These are phyloP conservation scores for Pseudopithomyces chartarum DNA, from an alignment of 2,329 filamentous ascomycete genomes.

Conservation along the genomic window DNA sequence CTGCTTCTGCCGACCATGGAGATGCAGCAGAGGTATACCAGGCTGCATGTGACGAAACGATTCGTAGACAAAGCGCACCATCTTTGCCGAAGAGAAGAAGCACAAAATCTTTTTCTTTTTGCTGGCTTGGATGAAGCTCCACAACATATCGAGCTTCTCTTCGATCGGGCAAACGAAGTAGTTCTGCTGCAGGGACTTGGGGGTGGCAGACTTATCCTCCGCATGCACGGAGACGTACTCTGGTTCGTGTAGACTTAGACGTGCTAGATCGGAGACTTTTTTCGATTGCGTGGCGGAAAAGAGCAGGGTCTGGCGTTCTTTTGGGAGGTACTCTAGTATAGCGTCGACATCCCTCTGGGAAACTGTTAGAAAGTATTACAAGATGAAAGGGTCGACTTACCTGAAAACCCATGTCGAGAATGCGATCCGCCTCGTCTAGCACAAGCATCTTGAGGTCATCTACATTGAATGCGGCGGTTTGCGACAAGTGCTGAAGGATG, in stretches of 20 bases:
- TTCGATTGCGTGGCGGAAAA: constrained; percentile 98
- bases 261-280: constrained; percentile 87
- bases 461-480: constrained; percentile 87
- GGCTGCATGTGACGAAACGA: constrained; percentile 91
- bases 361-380: no score
- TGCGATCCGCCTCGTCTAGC: constrained; percentile 92
- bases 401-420: constrained; percentile 93
- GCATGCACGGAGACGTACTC: constrained; percentile 97
- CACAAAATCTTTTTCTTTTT: constrained; percentile 94
- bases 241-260: constrained; percentile 84
- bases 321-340: constrained; percentile 87
- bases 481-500: constrained; percentile 94
- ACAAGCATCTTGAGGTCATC: constrained; percentile 92
- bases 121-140: constrained; percentile 88
- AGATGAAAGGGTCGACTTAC: no score
- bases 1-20: constrained; percentile 94
- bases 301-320: constrained; percentile 83
- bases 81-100: constrained; percentile 93
- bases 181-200: constrained; percentile 83
- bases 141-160: constrained; percentile 90
- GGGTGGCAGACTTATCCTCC: constrained; percentile 77
- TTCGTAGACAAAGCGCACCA: constrained; percentile 95
- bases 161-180: constrained; percentile 85
- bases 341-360: constrained; percentile 82
- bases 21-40: constrained; percentile 88